Evolutionary conservation across 179 eudicot species (phyloP).

Genomic region (Beta macrorhiza): DNA sequence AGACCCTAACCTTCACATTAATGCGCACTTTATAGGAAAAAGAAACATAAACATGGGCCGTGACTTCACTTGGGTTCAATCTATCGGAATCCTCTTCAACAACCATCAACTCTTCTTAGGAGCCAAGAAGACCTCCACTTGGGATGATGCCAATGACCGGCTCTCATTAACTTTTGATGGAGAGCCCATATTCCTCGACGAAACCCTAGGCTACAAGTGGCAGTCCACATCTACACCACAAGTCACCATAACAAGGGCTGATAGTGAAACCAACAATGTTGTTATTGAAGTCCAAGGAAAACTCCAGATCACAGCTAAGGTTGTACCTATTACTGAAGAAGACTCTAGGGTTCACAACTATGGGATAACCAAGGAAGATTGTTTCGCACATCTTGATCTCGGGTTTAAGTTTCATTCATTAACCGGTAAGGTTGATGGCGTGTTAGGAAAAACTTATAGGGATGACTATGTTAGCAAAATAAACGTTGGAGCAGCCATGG

Average conservation of each 20-base stretch:
- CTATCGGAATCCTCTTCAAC: conserved; percentile 61
- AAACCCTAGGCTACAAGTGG: conserved; percentile 30
- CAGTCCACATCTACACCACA: conserved; percentile 26
- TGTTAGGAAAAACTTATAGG: conserved; percentile 69
- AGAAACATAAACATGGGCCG: conserved; percentile 45
- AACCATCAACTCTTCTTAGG: conserved; percentile 55
- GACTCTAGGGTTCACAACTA: conserved; percentile 68
- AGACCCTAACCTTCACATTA: conserved; percentile 68
- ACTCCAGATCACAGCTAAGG: conserved; percentile 53
- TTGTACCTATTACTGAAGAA: conserved; percentile 51
- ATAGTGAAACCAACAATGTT: conserved; percentile 22
- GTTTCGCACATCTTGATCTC: conserved; percentile 78
- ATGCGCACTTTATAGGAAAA: conserved; percentile 74
- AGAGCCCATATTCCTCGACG: conserved; percentile 35
- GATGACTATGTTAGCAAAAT: conserved; percentile 53
- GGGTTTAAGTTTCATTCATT: conserved; percentile 50
- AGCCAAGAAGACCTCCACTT: conserved; percentile 58
- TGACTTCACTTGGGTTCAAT: conserved; percentile 81
- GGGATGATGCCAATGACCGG: conserved; percentile 56
- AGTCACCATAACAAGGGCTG: conserved; percentile 28
- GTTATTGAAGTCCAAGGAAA: conserved; percentile 45
- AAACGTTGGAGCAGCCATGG: conserved; percentile 55
- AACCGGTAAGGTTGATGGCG: conserved; percentile 48
- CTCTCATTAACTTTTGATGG: conserved; percentile 45
- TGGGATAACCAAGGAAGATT: conserved; percentile 53